Conservation (phyloP, 495 filamentous ascomycete genomes). For the Aspergillus conjunctus region DNA sequence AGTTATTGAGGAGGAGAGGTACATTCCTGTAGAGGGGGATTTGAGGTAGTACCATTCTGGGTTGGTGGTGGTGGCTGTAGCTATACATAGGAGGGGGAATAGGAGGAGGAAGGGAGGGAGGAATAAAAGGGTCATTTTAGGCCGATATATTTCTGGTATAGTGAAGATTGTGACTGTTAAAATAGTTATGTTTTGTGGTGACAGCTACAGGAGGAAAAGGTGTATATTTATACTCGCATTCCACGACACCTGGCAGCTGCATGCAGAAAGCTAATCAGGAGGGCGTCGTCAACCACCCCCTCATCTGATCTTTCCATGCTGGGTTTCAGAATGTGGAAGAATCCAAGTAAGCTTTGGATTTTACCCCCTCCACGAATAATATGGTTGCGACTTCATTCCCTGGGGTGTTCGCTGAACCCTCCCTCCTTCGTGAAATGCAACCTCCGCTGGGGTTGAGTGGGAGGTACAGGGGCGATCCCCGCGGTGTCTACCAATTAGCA, state of each 20-base stretch:
- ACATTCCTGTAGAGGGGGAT: background rate
- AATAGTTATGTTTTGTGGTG: no score
- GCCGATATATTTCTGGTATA: no score
- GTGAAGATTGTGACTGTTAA: no score
- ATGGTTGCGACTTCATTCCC: background rate
- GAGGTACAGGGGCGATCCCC: background rate
- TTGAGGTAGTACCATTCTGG: slow-evolving; percentile 6
- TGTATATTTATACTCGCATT: no score
- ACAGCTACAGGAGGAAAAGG: no score
- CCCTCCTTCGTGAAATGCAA: background rate
- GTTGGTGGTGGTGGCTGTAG: background rate
- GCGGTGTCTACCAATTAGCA: background rate
- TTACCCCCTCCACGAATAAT: background rate
- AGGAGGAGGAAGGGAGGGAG: background rate
- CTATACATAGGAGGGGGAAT: background rate
- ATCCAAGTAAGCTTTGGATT: background rate
- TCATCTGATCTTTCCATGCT: background rate
- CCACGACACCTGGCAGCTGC: background rate
- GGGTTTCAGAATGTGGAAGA: background rate
- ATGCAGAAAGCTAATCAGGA: background rate
- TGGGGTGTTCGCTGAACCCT: background rate
- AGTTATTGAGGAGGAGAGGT: slow-evolving; percentile 16
- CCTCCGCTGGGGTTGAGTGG: background rate
- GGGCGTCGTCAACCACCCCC: background rate
- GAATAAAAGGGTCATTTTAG: background rate